Percentiles rank a stretch among this genome's conserved stretches.
Conservation (phyloP, 345 rosid genomes). For the Mallotus nudiflorus region DNA sequence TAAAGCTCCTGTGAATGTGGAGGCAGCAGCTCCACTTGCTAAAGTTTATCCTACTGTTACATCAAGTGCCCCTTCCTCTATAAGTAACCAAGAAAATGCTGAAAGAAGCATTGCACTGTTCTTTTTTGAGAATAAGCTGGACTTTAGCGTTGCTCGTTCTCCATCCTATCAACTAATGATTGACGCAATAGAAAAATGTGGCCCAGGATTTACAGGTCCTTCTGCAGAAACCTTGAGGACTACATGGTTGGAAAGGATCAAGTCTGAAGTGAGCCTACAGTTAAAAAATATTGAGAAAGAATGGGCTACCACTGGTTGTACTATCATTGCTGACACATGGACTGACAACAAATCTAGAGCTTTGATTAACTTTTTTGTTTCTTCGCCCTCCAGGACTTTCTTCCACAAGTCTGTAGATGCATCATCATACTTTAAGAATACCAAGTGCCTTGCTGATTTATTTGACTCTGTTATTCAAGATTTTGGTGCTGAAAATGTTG, state of each 20-base stretch:
- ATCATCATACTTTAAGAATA: constrained; percentile 71
- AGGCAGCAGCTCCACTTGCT: constrained; percentile 40
- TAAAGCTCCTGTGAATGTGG: constrained; percentile 37
- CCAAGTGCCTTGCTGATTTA: constrained; percentile 68
- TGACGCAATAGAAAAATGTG: constrained; percentile 65
- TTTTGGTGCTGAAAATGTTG: constrained; percentile 69
- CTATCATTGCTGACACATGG: constrained; percentile 79
- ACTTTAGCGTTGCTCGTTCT: constrained; percentile 64
- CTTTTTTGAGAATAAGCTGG: constrained; percentile 83
- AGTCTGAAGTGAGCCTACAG: constrained; percentile 58
- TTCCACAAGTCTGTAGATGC: constrained; percentile 86
- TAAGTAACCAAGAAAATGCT: constrained; percentile 53
- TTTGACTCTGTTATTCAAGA: constrained; percentile 84
- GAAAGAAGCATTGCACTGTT: constrained; percentile 77
- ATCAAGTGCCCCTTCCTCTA: constrained; percentile 30
- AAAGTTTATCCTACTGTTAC: constrained; percentile 47
- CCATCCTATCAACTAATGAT: constrained; percentile 69
- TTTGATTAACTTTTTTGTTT: constrained; percentile 73
- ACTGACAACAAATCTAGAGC: constrained; percentile 86
- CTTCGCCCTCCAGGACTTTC: constrained; percentile 75
- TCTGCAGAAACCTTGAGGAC: constrained; percentile 58
- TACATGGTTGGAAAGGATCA: constrained; percentile 57
- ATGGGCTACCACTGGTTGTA: constrained; percentile 79
- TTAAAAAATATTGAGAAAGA: constrained; percentile 69
- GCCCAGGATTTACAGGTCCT: constrained; percentile 56